Evolutionary conservation across 306 rosid genomes (phyloP), one percentile per base, ranked within the genome.

Genomic region (Echinosophora koreensis): DNA sequence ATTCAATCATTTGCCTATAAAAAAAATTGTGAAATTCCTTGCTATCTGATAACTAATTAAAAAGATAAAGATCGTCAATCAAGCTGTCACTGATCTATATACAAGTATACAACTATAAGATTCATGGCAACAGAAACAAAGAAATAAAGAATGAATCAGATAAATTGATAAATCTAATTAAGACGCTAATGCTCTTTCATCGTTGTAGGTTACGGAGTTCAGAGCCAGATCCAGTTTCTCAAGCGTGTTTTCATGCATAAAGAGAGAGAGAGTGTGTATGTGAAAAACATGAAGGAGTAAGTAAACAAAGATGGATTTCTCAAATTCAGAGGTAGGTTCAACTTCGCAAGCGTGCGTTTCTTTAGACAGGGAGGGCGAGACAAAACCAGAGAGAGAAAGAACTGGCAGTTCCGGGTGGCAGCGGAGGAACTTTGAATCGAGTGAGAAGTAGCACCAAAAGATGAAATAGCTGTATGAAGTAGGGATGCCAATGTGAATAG

Each of bases 121-220:
- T 69, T 34, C 50, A 51, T 15, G 15, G 55, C 4, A 66, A 49
- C 38, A 11, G 64, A 51, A 66, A 65, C 50, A 17, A 14, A 16
- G 10, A 44, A 32, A 8, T 1, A 15, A 49, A 32, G 2, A 69
- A 6, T 3, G 7, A 30, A 14, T 6, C 15, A 13, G 41, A 34
- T 5, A 69, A 69, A 4, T 52, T 62, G 27, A 63, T 12, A 50
- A 76, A 11, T 51, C 49, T 39, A 15, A 56, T 66, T 50, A 44
- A 47, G 37, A 50, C 28, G 38, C 49, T 38, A 61, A 76, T 41
- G 42, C 6, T 55, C 42, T 34, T 22, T 57, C 22, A 16, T 6
- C 11, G 28, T 42, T n/a, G 8, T 3, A 56, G 75, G 46, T 27
- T 59, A 27, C 14, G 1, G 7, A 56, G 38, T 67, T 9, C 54